phyloP scores from a whole-genome alignment of 2,329 filamentous ascomycete species.

The Fusarium abutilonis region DNA sequence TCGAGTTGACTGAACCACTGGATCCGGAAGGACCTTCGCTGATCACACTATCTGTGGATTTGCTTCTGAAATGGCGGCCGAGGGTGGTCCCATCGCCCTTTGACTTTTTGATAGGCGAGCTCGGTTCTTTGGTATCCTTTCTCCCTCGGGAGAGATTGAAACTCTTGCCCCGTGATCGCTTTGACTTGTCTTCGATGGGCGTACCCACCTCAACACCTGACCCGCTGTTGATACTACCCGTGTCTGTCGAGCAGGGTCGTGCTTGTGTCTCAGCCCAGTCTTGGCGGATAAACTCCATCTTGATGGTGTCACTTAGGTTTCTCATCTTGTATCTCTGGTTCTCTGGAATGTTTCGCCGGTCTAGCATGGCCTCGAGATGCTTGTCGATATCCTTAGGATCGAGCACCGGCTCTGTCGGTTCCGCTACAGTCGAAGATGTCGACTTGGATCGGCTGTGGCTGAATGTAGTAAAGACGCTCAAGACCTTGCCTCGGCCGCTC shows the following conservation, averaged over 20 bases:
- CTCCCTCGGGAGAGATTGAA: conserved; percentile 77
- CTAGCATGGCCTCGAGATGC: conserved; percentile 72
- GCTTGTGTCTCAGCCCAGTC: conserved; percentile 78
- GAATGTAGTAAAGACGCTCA: conserved; percentile 53
- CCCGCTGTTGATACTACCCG: conserved; percentile 51
- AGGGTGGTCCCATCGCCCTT: conserved; percentile 72
- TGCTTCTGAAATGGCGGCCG: conserved; percentile 73
- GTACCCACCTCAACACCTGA: conserved; percentile 52
- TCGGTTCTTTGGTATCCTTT: conserved; percentile 70
- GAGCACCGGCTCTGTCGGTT: conserved; percentile 60
- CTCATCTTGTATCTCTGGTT: conserved; percentile 96
- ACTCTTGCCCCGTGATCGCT: conserved; percentile 62
- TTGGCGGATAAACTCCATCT: conserved; percentile 93
- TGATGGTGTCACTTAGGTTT: conserved; percentile 86
- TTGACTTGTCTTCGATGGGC: conserved; percentile 60
- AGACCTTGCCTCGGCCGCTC: conserved; percentile 54
- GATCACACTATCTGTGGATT: conserved; percentile 75
- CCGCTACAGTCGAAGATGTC: conserved; percentile 36
- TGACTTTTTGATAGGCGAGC: conserved; percentile 77
- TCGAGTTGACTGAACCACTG: conserved; percentile 64
- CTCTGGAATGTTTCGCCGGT: conserved; percentile 91
- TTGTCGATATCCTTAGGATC: conserved; percentile 65
- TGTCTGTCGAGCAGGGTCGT: conserved; percentile 57
- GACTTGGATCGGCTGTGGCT: conserved; percentile 54
- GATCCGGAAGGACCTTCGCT: conserved; percentile 66